A percentile compares a stretch with the other conserved stretches of the same genome.
These are phyloP conservation scores for Erythrobasidium hasegawianum DNA, from an alignment of 1,284 basidiomycete species.

Conservation along the genomic window DNA sequence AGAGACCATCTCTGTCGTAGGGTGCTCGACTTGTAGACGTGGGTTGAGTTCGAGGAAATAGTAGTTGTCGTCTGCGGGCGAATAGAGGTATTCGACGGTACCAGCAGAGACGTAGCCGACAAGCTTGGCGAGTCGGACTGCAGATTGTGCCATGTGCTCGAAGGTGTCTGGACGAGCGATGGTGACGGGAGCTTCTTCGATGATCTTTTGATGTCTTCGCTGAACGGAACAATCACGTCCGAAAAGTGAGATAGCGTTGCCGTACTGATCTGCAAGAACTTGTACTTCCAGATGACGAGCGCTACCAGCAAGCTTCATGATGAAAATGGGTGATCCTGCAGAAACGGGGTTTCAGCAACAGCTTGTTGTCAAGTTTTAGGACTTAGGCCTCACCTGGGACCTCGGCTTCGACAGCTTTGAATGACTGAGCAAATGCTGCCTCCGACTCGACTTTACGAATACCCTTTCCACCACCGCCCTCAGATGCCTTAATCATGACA, in stretches of 20 bases:
- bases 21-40: constrained; percentile 98
- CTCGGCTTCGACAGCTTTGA: constrained; percentile 89
- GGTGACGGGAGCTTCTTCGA: constrained; percentile 98
- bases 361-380: too few species aligned
- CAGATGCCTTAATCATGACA: constrained; percentile 99
- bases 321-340: constrained; percentile 96
- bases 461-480: constrained; percentile 98
- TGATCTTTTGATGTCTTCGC: constrained; percentile 99
- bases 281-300: constrained; percentile 98
- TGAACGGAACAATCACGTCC: constrained; percentile 99
- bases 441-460: constrained; percentile 84
- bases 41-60: constrained; percentile 99
- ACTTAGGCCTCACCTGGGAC: constrained; percentile 73
- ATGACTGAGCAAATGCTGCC: constrained; percentile 88
- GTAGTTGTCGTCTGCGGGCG: constrained; percentile 86
- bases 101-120: constrained; percentile 99
- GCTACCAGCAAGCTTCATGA: constrained; percentile 98
- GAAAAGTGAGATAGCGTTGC: constrained; percentile 97
- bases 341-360: too few species aligned
- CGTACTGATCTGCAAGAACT: constrained; percentile 97
- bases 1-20: constrained; percentile 98
- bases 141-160: constrained; percentile 96
- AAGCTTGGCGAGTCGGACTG: constrained; percentile 92
- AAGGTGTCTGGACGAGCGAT: constrained; percentile 88
- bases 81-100: constrained; percentile 91